phyloP scores from a whole-genome alignment of 352 stramenopile species.

The Phytophthora ramorum region DNA sequence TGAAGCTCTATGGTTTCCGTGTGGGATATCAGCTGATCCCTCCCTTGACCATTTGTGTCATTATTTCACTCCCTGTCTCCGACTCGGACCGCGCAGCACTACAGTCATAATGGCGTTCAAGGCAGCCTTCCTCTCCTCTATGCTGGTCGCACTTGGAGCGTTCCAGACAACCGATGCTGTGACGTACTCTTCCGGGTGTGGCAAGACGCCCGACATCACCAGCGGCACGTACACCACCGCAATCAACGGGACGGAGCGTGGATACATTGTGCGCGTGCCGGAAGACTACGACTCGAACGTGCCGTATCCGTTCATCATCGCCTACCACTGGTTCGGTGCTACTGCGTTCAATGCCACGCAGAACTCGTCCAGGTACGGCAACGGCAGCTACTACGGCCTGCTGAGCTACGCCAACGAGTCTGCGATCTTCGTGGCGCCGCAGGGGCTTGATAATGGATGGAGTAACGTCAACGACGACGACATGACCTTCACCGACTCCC shows the following conservation, averaged over 20 bases:
- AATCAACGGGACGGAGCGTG: slow-evolving; percentile 32
- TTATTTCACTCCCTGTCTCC: slow-evolving; percentile 14
- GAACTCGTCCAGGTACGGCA: slow-evolving; percentile 36
- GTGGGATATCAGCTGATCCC: background rate
- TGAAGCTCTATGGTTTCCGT: background rate
- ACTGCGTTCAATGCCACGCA: slow-evolving; percentile 34
- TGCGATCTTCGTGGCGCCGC: slow-evolving; percentile 24
- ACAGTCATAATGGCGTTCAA: background rate
- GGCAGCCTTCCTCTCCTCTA: background rate
- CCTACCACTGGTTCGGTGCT: slow-evolving; percentile 42
- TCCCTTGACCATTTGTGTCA: background rate
- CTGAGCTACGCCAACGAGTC: slow-evolving; percentile 17
- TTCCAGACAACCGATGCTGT: slow-evolving; percentile 14
- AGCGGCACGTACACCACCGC: slow-evolving; percentile 36
- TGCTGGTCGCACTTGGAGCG: slow-evolving; percentile 3
- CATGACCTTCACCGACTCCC: slow-evolving; percentile 35
- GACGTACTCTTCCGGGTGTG: slow-evolving; percentile 17
- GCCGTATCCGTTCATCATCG: slow-evolving; percentile 34
- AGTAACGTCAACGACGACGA: slow-evolving; percentile 24
- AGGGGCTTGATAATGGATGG: slow-evolving; percentile 37
- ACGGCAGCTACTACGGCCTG: slow-evolving; percentile 45
- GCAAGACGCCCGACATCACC: slow-evolving; percentile 12
- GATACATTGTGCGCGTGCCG: slow-evolving; percentile 43
- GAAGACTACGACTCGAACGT: slow-evolving; percentile 32
- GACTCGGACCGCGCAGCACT: background rate